These are phyloP conservation scores for Pseudogymnoascus sp. DNA, from an alignment of 2,329 filamentous ascomycete genomes.

Conservation along the genomic window DNA sequence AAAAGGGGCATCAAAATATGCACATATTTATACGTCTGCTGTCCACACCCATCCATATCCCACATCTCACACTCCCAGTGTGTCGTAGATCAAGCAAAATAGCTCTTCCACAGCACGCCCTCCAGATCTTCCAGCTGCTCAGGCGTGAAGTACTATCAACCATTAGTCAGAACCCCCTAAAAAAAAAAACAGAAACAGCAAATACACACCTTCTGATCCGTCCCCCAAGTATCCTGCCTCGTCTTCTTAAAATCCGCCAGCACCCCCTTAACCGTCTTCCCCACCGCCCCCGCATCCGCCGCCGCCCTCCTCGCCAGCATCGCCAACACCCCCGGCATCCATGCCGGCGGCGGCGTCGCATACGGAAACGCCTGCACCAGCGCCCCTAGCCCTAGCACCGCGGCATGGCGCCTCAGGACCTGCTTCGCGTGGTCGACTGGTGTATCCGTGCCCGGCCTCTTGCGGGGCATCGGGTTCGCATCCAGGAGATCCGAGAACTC, in stretches of 20 bases:
- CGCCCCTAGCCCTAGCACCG: constrained; percentile 82
- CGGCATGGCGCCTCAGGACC: constrained; percentile 77
- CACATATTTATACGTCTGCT: constrained; percentile 4
- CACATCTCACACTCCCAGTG: neutral
- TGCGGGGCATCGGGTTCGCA: constrained; percentile 82
- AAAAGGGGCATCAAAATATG: constrained; percentile 8
- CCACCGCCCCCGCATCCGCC: constrained; percentile 82
- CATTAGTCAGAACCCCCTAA: constrained; percentile 18
- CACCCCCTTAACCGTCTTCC: constrained; percentile 89
- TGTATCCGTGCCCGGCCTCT: constrained; percentile 58
- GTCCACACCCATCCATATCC: neutral
- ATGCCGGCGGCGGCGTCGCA: constrained; percentile 78
- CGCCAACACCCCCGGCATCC: constrained; percentile 90
- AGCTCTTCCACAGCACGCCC: constrained; percentile 98
- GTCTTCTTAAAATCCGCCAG: constrained; percentile 99
- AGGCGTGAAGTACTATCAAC: constrained; percentile 64
- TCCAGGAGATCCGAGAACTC: constrained; percentile 73
- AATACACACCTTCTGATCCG: constrained; percentile 82
- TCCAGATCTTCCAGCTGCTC: constrained; percentile 94
- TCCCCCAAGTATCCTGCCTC: constrained; percentile 94
- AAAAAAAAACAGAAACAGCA: constrained; percentile 10
- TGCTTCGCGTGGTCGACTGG: constrained; percentile 66
- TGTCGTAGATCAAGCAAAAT: constrained; percentile 56
- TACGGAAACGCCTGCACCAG: constrained; percentile 96
- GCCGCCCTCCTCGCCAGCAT: constrained; percentile 78